Conservation (phyloP, 495 filamentous ascomycete species). For the Sphaerosporella brunnea region DNA sequence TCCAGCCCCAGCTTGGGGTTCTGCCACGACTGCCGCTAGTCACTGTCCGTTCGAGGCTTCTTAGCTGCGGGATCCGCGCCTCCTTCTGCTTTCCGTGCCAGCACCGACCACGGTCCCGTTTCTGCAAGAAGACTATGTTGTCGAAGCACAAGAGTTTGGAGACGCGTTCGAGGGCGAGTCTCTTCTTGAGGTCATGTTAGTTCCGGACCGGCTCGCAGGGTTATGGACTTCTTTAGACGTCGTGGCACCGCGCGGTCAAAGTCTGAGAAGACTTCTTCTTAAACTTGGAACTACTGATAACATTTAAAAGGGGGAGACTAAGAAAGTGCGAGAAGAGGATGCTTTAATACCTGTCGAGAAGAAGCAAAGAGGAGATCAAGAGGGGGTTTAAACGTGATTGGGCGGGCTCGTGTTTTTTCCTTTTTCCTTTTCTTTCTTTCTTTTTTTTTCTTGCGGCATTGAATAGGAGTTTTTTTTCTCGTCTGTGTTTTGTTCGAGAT, state of each 20-base stretch:
- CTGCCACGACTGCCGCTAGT: constrained; percentile 50
- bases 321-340: background rate
- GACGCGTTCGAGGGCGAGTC: constrained; percentile 64
- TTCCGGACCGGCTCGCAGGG: constrained; percentile 66
- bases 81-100: constrained; percentile 34
- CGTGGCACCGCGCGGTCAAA: constrained; percentile 35
- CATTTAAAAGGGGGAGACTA: background rate
- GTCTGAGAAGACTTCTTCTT: constrained; percentile 6
- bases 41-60: constrained; percentile 34
- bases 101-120: constrained; percentile 27
- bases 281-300: background rate
- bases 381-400: no score
- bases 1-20: constrained; percentile 33
- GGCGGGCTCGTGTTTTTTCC: no score
- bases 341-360: background rate
- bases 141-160: constrained; percentile 68
- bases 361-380: no score
- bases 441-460: no score
- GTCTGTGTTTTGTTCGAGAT: no score
- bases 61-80: constrained; percentile 28
- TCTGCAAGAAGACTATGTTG: constrained; percentile 26
- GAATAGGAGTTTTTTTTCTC: no score
- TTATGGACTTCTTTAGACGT: constrained; percentile 96
- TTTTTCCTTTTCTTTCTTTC: no score
- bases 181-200: constrained; percentile 49